These are phyloP conservation scores for Petunia hybrid DNA, from an alignment of 305 asterid species.

Conservation along the genomic window DNA sequence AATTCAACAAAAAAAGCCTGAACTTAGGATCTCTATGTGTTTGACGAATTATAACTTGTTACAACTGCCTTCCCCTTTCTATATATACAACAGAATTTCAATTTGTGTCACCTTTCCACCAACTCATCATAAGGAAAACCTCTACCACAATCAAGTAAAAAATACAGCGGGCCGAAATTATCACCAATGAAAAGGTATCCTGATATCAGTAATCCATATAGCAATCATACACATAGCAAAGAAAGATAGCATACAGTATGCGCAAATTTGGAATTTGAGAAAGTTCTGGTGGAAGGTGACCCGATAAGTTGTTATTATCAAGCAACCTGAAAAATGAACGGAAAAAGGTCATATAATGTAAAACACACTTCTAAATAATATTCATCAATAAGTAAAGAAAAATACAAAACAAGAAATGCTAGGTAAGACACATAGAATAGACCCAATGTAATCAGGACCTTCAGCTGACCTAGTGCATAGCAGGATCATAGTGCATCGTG, in stretches of 20 bases:
- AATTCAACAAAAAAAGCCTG: conserved; percentile 26
- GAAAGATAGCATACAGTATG: conserved; percentile 73
- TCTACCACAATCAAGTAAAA: conserved; percentile 12
- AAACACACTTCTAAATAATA: conserved; percentile 13
- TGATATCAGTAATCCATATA: conserved; percentile 19
- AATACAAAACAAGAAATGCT: conserved; percentile 5
- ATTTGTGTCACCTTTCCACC: neutral
- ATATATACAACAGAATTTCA: conserved; percentile 18
- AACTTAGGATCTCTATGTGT: conserved; percentile 1
- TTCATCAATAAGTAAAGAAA: conserved; percentile 27
- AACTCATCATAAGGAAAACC: conserved; percentile 21
- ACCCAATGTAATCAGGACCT: conserved; percentile 5
- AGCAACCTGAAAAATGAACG: conserved; percentile 67
- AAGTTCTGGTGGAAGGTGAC: conserved; percentile 88
- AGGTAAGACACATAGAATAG: neutral
- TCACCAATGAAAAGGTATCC: conserved; percentile 24
- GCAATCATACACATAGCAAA: conserved; percentile 3
- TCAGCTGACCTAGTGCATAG: neutral
- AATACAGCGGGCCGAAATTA: neutral
- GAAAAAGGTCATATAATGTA: conserved; percentile 15
- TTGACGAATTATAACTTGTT: conserved; percentile 13
- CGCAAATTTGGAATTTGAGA: conserved; percentile 64
- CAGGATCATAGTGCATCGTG: neutral
- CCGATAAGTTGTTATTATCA: conserved; percentile 96
- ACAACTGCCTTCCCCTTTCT: conserved; percentile 27